Evolutionary conservation across 2,329 filamentous ascomycete species (phyloP).

Genomic region (Blumeria hordei): DNA sequence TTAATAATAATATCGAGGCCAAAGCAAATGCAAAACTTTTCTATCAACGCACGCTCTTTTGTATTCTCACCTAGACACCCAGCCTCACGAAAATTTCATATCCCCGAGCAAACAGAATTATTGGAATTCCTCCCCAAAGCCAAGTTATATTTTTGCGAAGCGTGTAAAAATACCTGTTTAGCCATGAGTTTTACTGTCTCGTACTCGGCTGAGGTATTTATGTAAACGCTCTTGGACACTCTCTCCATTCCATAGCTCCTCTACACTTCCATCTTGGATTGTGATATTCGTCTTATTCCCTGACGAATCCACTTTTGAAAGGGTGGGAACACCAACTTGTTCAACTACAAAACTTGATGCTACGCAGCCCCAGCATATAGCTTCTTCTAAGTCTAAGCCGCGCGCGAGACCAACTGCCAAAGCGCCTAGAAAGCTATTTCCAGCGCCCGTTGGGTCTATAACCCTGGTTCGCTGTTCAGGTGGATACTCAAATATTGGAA

Average conservation of each 20-base stretch:
- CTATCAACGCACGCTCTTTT: background rate
- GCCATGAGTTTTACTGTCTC: background rate
- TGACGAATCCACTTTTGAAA: slow-evolving; percentile 14
- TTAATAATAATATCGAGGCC: no score
- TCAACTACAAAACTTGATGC: slow-evolving; percentile 87
- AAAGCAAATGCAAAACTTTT: background rate
- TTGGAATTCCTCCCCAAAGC: no score
- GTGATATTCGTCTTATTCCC: slow-evolving; percentile 8
- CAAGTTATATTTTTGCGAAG: no score
- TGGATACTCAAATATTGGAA: background rate
- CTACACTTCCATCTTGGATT: slow-evolving; percentile 15
- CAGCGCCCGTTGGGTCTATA: slow-evolving; percentile 82
- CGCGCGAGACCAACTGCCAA: slow-evolving; percentile 32
- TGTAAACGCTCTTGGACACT: slow-evolving; percentile 26
- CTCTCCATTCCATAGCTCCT: slow-evolving; percentile 38
- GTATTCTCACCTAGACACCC: no score
- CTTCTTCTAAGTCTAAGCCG: slow-evolving; percentile 37
- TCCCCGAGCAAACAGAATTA: no score
- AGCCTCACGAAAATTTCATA: no score
- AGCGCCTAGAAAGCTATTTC: slow-evolving; percentile 65
- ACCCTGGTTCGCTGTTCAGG: slow-evolving; percentile 20
- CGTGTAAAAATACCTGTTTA: background rate
- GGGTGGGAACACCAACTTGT: slow-evolving; percentile 59
- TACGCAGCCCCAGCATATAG: slow-evolving; percentile 54
- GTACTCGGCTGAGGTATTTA: slow-evolving; percentile 18